Evolutionary conservation across 768 basidiomycete genomes (phyloP).

Genomic region (Paxillus involutus): DNA sequence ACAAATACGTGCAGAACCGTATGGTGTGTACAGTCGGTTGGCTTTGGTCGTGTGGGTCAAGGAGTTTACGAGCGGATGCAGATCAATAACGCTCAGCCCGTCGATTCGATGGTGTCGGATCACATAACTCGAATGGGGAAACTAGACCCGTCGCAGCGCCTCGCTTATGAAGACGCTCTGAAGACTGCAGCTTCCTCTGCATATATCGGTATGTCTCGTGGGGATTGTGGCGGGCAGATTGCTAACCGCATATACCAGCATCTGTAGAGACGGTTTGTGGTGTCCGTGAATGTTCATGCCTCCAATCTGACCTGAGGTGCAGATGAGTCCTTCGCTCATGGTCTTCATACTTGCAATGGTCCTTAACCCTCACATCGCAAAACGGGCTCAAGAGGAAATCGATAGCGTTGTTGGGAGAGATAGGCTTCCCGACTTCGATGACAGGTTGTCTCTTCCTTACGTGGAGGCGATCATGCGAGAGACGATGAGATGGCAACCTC

Average conservation of each 20-base stretch:
- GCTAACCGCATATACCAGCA: background rate
- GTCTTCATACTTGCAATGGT: slow-evolving; percentile 5
- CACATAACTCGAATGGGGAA: background rate
- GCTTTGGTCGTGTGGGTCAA: background rate
- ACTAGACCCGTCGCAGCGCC: background rate
- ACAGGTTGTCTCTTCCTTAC: background rate
- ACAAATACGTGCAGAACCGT: background rate
- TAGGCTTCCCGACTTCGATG: background rate
- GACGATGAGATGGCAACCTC: slow-evolving; percentile 2
- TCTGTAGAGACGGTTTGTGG: slow-evolving; percentile 1
- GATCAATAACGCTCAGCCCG: background rate
- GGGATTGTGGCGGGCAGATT: no score
- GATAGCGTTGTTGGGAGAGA: background rate
- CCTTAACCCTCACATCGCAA: background rate
- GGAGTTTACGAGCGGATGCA: background rate
- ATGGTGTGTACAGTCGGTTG: background rate
- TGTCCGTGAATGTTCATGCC: slow-evolving; percentile 1
- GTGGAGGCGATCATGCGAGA: slow-evolving; percentile 5
- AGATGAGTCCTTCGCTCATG: slow-evolving; percentile 2
- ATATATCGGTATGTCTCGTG: background rate
- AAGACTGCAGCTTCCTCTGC: slow-evolving; percentile 4
- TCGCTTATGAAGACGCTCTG: background rate
- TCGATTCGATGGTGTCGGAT: slow-evolving; percentile 1
- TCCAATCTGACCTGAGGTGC: background rate
- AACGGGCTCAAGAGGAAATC: background rate